Base-by-base conservation (phyloP, 2,329 filamentous ascomycete species). In the Fusarium redolens region DNA sequence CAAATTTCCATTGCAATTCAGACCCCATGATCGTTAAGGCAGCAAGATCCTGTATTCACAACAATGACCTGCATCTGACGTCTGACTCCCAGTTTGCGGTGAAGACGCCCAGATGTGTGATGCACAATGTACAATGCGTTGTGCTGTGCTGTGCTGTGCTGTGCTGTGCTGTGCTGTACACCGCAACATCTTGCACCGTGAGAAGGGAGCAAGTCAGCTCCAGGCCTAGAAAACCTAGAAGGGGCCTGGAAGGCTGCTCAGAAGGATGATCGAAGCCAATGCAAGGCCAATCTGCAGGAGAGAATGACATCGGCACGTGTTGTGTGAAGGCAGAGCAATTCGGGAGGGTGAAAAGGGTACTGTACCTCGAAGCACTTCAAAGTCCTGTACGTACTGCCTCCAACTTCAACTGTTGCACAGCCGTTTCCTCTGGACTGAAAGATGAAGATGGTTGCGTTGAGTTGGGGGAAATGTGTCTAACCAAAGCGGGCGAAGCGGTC, bases 171-270 rank as follows among this genome's bases (percentile, higher is more conserved):
- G 33, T 20, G 3, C 37, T 62, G 37, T 48, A 69, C 67, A 69
- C 67, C 65, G 60, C 67, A 69, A 69, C 28, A 44, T 25, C 22
- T 55, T 33, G 43, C 18, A 40, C 30, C 11, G 25, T 57, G 25
- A 41, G 2, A 38, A 35, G 44, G 30, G 28, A 33, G 25, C 51
- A 43, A 51, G 70, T 61, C 45, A 61, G 15, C 18, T 5, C 15
- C 52, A 50, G 59, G 52, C 61, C 70, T 73, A 64, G 70, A 73
- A 72, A 61, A 71, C 40, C 61, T 67, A 71, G 70, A 73, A 73
- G 40, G 11, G 30, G 70, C 57, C 55, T 69, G 44, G 59, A 72
- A 69, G 55, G 47, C 35, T 43, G 28, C 31, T 41, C 35, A 47
- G 55, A 68, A 62, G 47, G 25, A 41, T 43, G 61, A 73, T 73